A percentile compares a stretch with the other conserved stretches of the same genome.
Conservation (phyloP, 371 early-diverging fungal genomes). For the Mortierella sp. region DNA sequence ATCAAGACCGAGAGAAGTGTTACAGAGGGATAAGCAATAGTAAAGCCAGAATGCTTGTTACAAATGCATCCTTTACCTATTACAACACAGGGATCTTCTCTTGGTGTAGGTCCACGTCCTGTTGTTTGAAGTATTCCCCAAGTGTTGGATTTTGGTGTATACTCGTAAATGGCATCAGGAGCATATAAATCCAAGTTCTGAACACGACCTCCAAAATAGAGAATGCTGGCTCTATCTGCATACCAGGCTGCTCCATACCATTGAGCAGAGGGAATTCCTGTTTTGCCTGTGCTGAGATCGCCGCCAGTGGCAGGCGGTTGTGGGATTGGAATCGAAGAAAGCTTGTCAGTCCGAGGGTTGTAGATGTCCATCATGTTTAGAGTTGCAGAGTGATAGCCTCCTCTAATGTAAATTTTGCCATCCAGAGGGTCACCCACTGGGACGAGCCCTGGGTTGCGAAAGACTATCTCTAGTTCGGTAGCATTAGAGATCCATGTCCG, state of each 20-base stretch:
- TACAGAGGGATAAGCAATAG: neutral
- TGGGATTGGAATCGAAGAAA: slow-evolving; percentile 14
- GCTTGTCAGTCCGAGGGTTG: slow-evolving; percentile 19
- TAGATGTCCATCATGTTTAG: slow-evolving; percentile 34
- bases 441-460: slow-evolving; percentile 13
- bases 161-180: slow-evolving; percentile 20
- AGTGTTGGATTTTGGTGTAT: slow-evolving; percentile 16
- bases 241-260: slow-evolving; percentile 34
- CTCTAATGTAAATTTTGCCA: slow-evolving; percentile 39
- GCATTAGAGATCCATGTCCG: slow-evolving; percentile 25
- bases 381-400: slow-evolving; percentile 20
- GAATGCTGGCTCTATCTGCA: slow-evolving; percentile 18
- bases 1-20: neutral
- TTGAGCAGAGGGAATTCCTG: slow-evolving; percentile 14
- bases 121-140: slow-evolving; percentile 25
- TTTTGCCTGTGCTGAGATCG: slow-evolving; percentile 10
- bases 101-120: slow-evolving; percentile 15
- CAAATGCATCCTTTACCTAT: slow-evolving; percentile 15
- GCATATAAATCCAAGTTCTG: neutral
- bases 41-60: neutral
- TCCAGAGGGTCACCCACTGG: slow-evolving; percentile 22
- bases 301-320: neutral
- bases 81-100: slow-evolving; percentile 39
- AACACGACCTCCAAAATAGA: slow-evolving; percentile 37
- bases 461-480: neutral